Conservation (phyloP, 345 rosid species). For the Zanthoxylum bungeanum region DNA sequence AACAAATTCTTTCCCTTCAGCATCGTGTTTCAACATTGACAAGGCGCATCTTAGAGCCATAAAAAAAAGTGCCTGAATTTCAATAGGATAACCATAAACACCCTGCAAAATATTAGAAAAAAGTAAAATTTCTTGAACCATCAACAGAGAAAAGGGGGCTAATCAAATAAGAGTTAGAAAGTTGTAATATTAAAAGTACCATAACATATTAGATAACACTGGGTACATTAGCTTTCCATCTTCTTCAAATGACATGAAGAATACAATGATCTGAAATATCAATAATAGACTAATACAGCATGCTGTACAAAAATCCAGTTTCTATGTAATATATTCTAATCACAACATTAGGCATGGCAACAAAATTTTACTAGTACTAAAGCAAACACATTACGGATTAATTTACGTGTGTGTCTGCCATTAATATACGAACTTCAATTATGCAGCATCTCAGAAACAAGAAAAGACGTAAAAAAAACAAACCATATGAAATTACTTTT, state of each 20-base stretch:
- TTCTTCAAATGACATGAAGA: background rate
- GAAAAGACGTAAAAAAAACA: background rate
- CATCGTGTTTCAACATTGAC: slow-evolving; percentile 60
- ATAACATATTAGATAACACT: background rate
- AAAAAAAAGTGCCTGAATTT: slow-evolving; percentile 74
- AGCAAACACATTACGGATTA: background rate
- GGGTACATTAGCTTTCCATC: background rate
- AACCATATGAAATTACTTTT: background rate
- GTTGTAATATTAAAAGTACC: background rate
- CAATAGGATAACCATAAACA: slow-evolving; percentile 77
- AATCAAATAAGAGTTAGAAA: background rate
- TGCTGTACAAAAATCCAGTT: background rate
- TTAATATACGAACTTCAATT: background rate
- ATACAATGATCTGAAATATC: background rate
- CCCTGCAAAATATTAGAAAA: slow-evolving; percentile 39
- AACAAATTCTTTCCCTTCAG: slow-evolving; percentile 52
- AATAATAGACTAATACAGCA: background rate
- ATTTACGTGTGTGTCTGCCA: no score
- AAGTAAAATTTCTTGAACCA: background rate
- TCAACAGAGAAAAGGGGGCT: background rate
- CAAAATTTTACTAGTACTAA: background rate
- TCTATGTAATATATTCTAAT: background rate
- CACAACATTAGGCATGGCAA: background rate
- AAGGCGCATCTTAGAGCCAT: slow-evolving; percentile 65
- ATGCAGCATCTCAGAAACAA: background rate